These are phyloP conservation scores for Lactifluus subvellereus DNA, from an alignment of 768 basidiomycete species.

Conservation along the genomic window DNA sequence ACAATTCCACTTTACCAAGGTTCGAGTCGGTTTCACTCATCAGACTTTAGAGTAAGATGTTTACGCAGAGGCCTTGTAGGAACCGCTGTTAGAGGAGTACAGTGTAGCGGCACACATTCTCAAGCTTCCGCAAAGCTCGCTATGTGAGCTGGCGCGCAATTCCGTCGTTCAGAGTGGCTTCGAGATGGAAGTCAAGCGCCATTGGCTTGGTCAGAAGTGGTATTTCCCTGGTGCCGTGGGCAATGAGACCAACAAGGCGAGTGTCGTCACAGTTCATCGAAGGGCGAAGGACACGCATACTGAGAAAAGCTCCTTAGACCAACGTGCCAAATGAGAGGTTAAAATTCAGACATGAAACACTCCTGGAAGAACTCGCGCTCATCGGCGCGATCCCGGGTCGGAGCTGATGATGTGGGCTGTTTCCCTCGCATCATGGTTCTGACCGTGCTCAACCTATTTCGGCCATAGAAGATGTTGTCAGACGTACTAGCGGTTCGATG, in stretches of 20 bases:
- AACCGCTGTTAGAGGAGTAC: conserved; percentile 94
- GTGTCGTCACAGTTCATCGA: neutral
- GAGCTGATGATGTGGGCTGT: neutral
- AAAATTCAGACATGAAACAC: conserved; percentile 84
- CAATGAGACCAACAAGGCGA: conserved; percentile 92
- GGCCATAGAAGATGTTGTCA: neutral
- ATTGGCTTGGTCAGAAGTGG: conserved; percentile 92
- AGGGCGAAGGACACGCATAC: neutral
- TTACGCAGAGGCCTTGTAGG: conserved; percentile 39
- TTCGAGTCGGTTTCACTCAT: conserved; percentile 28
- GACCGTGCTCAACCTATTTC: neutral
- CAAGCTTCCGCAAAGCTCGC: conserved; percentile 87
- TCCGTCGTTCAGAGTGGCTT: conserved; percentile 96
- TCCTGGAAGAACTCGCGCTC: conserved; percentile 79
- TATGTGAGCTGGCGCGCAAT: conserved; percentile 97
- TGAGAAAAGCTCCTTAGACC: conserved; percentile 49
- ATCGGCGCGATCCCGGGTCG: conserved; percentile 32
- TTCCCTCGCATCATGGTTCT: neutral
- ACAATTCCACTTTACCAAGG: conserved; percentile 99
- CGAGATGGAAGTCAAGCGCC: conserved; percentile 96
- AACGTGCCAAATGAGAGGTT: conserved; percentile 92
- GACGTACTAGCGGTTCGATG: neutral
- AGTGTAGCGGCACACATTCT: conserved; percentile 98
- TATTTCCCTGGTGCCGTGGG: conserved; percentile 89
- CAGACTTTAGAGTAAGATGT: neutral